Base-by-base conservation (phyloP, 352 stramenopile genomes). In the Bremia lactucae region DNA sequence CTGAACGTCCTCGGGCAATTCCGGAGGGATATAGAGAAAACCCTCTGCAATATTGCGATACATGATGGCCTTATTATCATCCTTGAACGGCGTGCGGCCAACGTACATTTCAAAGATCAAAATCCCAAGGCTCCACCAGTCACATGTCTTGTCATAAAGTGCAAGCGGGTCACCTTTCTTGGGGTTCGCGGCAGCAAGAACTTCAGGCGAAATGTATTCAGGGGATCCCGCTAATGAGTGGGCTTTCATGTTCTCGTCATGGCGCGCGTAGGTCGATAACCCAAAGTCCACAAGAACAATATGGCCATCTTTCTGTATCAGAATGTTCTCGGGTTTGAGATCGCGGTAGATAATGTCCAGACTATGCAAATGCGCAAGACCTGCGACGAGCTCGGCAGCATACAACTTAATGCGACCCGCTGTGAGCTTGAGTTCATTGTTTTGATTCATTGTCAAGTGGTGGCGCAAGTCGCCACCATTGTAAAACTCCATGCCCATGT, bases 401-500 rank as follows among this genome's bases (percentile, higher is more conserved):
- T 94, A 95, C 28, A 94, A 49, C 46, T 89, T 79, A 41, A 94
- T 87, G 0, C 76, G 69, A 31, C 58, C 51, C 8, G 78, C 65
- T 15, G 76, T 88, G 1, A 90, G 62, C 52, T 68, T 68, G 5
- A 87, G 47, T 29, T 85, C 71, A 38, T 68, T 62, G 21, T 59
- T 81, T 42, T 74, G 60, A 54, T 69, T 83, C 46, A 87, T 36
- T n/a, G 62, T 84, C 23, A 90, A 47, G 47, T 93, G 78, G 28
- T 90, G 76, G 1, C 77, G 74, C 49, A 99, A 58, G 55, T 98
- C 95, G 11, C 96, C 96, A 24, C 96, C 96, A 34, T 96, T 95
- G 72, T 96, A 97, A 57, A 98, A 98, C 66, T 99, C 95, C 65
- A 99, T 94, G 14, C 96, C 95, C 48, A 99, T 85, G 70, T 98